Evolutionary conservation across 1,284 basidiomycete genomes (phyloP).

Genomic region (Cryptococcus maquisensis): DNA sequence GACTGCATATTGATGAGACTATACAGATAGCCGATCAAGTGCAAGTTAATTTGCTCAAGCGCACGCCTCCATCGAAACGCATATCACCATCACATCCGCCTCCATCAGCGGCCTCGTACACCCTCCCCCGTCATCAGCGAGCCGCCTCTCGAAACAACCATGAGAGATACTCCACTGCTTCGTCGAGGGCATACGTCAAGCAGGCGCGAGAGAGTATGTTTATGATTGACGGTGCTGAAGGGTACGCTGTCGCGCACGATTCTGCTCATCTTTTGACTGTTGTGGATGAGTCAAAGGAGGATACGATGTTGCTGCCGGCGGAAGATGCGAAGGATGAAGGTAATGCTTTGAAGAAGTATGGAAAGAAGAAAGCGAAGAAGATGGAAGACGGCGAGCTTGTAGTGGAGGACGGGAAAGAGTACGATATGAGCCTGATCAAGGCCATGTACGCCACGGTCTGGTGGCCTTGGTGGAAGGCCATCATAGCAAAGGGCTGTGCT

Average conservation of each 20-base stretch:
- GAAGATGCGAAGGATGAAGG: neutral
- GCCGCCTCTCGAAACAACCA: neutral
- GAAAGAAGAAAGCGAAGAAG: slow-evolving; percentile 8
- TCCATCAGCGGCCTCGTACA: neutral
- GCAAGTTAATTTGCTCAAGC: neutral
- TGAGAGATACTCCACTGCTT: neutral
- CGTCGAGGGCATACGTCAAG: slow-evolving; percentile 1
- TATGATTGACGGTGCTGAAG: slow-evolving; percentile 5
- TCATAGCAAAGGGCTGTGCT: slow-evolving; percentile 11
- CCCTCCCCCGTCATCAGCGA: neutral
- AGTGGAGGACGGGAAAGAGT: slow-evolving; percentile 36
- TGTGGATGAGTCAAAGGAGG: neutral
- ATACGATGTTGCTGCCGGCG: neutral
- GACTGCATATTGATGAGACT: neutral
- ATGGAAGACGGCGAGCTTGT: slow-evolving; percentile 12
- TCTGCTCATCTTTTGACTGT: neutral
- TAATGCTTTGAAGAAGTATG: neutral
- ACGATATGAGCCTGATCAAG: slow-evolving; percentile 59
- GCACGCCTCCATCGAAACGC: slow-evolving; percentile 6
- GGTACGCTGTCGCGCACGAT: slow-evolving; percentile 5
- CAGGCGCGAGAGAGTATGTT: slow-evolving; percentile 9
- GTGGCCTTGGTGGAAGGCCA: slow-evolving; percentile 10
- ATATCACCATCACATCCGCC: neutral
- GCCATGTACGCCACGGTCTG: slow-evolving; percentile 28
- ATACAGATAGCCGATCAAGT: slow-evolving; percentile 12